Evolutionary conservation across 2,329 filamentous ascomycete genomes (phyloP), one percentile per base, ranked within the genome.

Genomic region (Chrysoporthe austroafricana): DNA sequence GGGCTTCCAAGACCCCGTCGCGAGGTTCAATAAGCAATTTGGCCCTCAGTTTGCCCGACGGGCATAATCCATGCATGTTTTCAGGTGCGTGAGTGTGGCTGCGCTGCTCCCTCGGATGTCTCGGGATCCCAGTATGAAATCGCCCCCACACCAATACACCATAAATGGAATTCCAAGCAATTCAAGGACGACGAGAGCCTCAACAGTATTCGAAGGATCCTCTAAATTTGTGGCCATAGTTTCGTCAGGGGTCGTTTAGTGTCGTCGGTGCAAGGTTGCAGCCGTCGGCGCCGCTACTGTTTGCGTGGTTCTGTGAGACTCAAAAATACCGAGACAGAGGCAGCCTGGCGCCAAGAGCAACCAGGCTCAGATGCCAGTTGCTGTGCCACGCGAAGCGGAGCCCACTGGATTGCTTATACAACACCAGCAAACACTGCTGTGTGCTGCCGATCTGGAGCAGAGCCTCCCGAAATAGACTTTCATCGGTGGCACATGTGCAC

Each of bases 301-400:
- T 57, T 57, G 54, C 54, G 34, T 13, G 8, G 34, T 32, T 21
- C 8, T 18, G 16, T 39, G 32, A 39, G 32, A 16, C 32, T n/a
- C 9, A 39, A 13, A 39, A 4, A 39, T 57, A 32, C 54, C 50
- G 26, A 16, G 50, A 16, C 18, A 50, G 4, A n/a, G 46, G 46
- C 46, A 34, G 50, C 50, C 26, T 26, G 9, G 21, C 26, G 13
- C 21, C 21, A 34, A 32, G 34, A 39, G 18, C 16, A 57, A 14
- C 14, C 32, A 4, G 26, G 48, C 14, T 26, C 13, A 14, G 18
- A 26, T 9, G n/a, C 46, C 21, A 32, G 11, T 26, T 26, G 32
- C 52, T 57, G 54, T 57, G 54, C 54, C 34, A 57, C 54, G n/a
- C 54, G 34, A 16, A 57, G 50, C 26, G 16, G 32, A 16, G 50